Evolutionary conservation across 371 early-diverging fungal species (phyloP).

Genomic region (Mortierella sp.): DNA sequence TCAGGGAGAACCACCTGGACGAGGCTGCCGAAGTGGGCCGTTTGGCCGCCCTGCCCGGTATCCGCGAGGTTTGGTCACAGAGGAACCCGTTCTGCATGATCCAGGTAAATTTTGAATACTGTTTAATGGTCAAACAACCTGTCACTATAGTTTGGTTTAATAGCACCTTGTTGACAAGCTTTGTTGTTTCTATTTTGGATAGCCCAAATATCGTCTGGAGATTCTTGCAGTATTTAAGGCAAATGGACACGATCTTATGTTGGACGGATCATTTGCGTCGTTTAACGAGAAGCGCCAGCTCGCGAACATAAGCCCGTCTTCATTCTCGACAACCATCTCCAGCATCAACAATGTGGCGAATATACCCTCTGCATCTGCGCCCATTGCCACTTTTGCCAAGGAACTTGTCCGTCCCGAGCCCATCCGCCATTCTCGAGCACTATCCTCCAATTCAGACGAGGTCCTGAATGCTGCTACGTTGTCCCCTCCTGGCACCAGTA

Average conservation of each 20-base stretch:
- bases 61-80: conserved; percentile 71
- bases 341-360: conserved; percentile 54
- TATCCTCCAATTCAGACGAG: conserved; percentile 26
- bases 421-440: conserved; percentile 10
- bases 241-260: conserved; percentile 62
- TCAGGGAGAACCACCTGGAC: conserved; percentile 75
- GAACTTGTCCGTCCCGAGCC: conserved; percentile 19
- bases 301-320: conserved; percentile 36
- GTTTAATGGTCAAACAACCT: not conserved
- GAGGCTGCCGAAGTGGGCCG: conserved; percentile 73
- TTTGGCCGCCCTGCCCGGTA: conserved; percentile 68
- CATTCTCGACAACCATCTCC: conserved; percentile 43
- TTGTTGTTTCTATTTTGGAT: not conserved
- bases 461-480: conserved; percentile 17
- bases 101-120: conserved; percentile 58
- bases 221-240: conserved; percentile 67
- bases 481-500: not conserved
- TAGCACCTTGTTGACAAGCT: not conserved
- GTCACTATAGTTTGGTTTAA: not conserved
- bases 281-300: conserved; percentile 61
- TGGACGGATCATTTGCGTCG: conserved; percentile 71
- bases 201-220: conserved; percentile 71
- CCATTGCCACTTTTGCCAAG: conserved; percentile 46
- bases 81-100: conserved; percentile 71
- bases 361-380: conserved; percentile 57